Conservation (phyloP, 1,139 yeast species). For the Arxiozyma heterogenica region DNA sequence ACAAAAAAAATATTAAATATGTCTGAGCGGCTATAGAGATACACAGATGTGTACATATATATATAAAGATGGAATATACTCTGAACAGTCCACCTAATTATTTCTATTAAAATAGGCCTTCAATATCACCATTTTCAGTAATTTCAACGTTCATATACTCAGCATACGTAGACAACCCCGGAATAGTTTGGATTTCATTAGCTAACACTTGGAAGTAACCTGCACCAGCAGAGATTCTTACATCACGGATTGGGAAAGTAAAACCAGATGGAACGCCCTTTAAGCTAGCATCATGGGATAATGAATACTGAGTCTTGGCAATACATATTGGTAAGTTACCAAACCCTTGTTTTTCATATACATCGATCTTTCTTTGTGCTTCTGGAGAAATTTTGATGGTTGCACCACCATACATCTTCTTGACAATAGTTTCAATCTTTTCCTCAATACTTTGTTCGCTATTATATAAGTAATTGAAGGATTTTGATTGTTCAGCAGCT, state of each 20-base stretch:
- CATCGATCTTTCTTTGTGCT: slow-evolving; percentile 58
- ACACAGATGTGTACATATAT: not conserved
- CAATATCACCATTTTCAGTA: slow-evolving; percentile 68
- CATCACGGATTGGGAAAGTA: slow-evolving; percentile 71
- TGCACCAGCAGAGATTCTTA: slow-evolving; percentile 74
- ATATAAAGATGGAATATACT: not conserved
- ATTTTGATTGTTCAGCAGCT: slow-evolving; percentile 39
- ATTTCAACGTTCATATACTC: slow-evolving; percentile 83
- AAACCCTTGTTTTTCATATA: slow-evolving; percentile 61
- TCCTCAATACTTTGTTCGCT: slow-evolving; percentile 52
- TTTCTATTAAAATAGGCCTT: slow-evolving; percentile 50
- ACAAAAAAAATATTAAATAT: too few relatives aligned
- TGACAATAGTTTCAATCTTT: slow-evolving; percentile 55
- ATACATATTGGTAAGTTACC: slow-evolving; percentile 70
- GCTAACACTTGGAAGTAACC: slow-evolving; percentile 77
- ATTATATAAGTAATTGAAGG: slow-evolving; percentile 52
- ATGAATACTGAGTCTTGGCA: slow-evolving; percentile 76
- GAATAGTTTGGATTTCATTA: slow-evolving; percentile 76
- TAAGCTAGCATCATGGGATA: slow-evolving; percentile 71
- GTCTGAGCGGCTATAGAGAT: not conserved
- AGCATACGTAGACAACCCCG: slow-evolving; percentile 74
- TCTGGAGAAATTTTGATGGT: slow-evolving; percentile 56
- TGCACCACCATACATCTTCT: slow-evolving; percentile 69
- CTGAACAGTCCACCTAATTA: not conserved
- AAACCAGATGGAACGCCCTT: slow-evolving; percentile 78